Percentiles rank a stretch among this genome's conserved stretches.
Evolutionary conservation across 2,329 filamentous ascomycete species (phyloP).

Genomic region (Zymoseptoria crescenta): DNA sequence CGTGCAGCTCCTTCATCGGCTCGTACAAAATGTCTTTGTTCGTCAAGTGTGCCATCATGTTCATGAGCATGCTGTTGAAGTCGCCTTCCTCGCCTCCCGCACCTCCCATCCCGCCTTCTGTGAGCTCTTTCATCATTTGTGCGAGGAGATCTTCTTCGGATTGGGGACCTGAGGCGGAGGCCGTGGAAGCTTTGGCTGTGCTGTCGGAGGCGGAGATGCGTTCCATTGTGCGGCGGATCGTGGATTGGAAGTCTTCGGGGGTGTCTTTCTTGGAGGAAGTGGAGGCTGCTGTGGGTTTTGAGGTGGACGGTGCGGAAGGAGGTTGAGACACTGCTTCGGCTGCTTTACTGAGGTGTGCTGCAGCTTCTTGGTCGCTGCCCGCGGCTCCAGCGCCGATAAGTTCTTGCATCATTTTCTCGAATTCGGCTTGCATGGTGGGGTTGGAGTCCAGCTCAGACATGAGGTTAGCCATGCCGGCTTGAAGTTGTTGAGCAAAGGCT

Average conservation of each 20-base stretch:
- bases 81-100: slow-evolving; percentile 62
- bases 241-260: slow-evolving; percentile 68
- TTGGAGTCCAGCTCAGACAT: slow-evolving; percentile 58
- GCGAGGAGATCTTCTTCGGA: slow-evolving; percentile 72
- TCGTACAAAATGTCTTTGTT: slow-evolving; percentile 98
- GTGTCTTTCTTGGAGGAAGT: slow-evolving; percentile 5
- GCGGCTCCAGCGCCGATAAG: slow-evolving; percentile 48
- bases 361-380: slow-evolving; percentile 26
- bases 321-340: slow-evolving; percentile 23
- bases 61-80: slow-evolving; percentile 88
- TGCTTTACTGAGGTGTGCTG: slow-evolving; percentile 27
- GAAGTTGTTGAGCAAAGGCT: slow-evolving; percentile 77
- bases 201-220: slow-evolving; percentile 87
- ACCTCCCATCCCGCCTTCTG: slow-evolving; percentile 45
- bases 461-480: slow-evolving; percentile 79
- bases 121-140: slow-evolving; percentile 88
- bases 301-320: slow-evolving; percentile 6
- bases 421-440: slow-evolving; percentile 66
- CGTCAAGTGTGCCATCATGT: slow-evolving; percentile 98
- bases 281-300: slow-evolving; percentile 13
- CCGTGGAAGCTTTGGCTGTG: slow-evolving; percentile 70
- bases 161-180: slow-evolving; percentile 46
- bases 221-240: slow-evolving; percentile 88
- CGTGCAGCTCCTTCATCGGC: slow-evolving; percentile 93
- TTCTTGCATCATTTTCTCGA: slow-evolving; percentile 46